Percentiles rank a stretch among this genome's conserved stretches.
These are phyloP conservation scores for Fusarium sacchari DNA, from an alignment of 2,329 filamentous ascomycete species.

Conservation along the genomic window DNA sequence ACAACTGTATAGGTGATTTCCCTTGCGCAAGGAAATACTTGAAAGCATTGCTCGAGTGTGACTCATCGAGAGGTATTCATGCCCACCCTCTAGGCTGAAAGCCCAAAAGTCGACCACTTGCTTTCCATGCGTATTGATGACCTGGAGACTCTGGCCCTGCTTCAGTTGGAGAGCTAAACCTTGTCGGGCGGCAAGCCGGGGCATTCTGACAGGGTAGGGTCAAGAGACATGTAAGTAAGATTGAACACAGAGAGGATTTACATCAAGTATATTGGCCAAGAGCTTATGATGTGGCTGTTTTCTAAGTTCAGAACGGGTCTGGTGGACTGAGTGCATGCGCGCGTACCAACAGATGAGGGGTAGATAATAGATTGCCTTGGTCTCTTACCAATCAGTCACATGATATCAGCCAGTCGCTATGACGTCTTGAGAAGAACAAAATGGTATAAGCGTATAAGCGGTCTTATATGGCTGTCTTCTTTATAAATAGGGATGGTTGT, in stretches of 20 bases:
- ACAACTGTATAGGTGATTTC: not conserved
- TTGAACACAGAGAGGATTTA: fast-evolving
- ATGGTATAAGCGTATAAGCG: too few species aligned
- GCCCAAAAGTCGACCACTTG: not conserved
- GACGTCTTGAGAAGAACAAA: not conserved
- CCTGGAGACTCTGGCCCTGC: not conserved
- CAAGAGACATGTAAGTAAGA: fast-evolving
- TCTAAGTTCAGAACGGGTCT: not conserved
- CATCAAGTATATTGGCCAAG: fast-evolving
- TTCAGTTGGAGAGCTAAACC: not conserved
- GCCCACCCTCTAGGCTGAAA: fast-evolving
- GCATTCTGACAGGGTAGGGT: not conserved
- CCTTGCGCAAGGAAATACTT: not conserved
- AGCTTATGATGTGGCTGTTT: not conserved
- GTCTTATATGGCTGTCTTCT: too few species aligned
- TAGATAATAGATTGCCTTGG: not conserved
- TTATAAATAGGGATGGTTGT: too few species aligned
- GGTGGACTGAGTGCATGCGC: not conserved
- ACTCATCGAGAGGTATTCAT: not conserved
- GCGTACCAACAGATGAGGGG: not conserved
- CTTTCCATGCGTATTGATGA: not conserved
- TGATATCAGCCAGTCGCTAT: not conserved
- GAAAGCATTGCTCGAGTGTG: not conserved
- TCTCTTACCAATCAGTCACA: not conserved
- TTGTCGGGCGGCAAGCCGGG: not conserved